phyloP scores from a whole-genome alignment of 257 asterid genomes.

The Penstemon davidsonii region DNA sequence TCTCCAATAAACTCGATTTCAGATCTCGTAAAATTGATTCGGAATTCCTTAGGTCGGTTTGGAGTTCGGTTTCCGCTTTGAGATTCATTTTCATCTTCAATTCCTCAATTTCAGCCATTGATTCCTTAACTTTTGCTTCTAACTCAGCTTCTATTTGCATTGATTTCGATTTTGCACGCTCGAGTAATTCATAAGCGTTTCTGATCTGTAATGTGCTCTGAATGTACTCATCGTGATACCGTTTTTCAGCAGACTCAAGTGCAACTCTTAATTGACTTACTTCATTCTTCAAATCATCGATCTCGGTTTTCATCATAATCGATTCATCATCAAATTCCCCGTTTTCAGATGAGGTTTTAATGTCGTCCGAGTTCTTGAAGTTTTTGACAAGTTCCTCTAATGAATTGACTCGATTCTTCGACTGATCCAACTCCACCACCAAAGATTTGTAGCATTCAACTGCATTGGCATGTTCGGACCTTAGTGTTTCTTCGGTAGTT shows the following conservation, averaged over 20 bases:
- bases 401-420: slow-evolving; percentile 44
- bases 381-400: slow-evolving; percentile 57
- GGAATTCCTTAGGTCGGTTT: slow-evolving; percentile 32
- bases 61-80: slow-evolving; percentile 33
- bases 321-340: slow-evolving; percentile 28
- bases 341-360: slow-evolving; percentile 1
- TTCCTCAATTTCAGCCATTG: slow-evolving; percentile 50
- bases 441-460: slow-evolving; percentile 45
- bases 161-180: slow-evolving; percentile 48
- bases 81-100: slow-evolving; percentile 43
- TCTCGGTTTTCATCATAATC: slow-evolving; percentile 33
- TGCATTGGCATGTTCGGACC: slow-evolving; percentile 45
- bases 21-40: slow-evolving; percentile 47
- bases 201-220: slow-evolving; percentile 63
- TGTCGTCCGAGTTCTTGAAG: slow-evolving; percentile 14
- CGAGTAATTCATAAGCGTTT: slow-evolving; percentile 65
- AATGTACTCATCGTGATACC: slow-evolving; percentile 60
- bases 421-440: slow-evolving; percentile 61
- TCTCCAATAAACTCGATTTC: slow-evolving; percentile 43
- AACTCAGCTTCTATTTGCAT: slow-evolving; percentile 52
- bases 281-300: slow-evolving; percentile 44
- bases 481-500: slow-evolving; percentile 48
- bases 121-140: slow-evolving; percentile 46
- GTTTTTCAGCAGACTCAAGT: slow-evolving; percentile 66
- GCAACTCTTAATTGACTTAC: slow-evolving; percentile 47